Percentiles rank a stretch among this genome's conserved stretches.
Conservation (phyloP, 176 grass and related monocot genomes). For the Echinochloa phyllopogon region DNA sequence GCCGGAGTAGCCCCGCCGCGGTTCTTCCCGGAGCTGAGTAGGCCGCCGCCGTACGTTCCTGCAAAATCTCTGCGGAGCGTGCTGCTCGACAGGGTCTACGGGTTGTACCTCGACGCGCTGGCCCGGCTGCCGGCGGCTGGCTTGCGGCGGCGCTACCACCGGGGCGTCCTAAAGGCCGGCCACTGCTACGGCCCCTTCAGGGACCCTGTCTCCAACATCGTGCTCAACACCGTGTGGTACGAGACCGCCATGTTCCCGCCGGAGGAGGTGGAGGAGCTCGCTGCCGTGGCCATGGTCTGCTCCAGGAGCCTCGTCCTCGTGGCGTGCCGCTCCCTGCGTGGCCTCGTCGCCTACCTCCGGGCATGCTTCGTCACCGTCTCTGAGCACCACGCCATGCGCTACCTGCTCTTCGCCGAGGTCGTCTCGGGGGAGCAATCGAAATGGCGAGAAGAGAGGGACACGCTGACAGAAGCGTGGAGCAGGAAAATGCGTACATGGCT, state of each 20-base stretch:
- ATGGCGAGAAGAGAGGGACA: slow-evolving; percentile 18
- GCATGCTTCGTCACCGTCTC: neutral
- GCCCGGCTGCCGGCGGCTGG: neutral
- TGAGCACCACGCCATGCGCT: slow-evolving; percentile 23
- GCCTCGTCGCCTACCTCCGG: slow-evolving; percentile 22
- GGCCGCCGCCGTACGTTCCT: neutral
- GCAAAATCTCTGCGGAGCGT: neutral
- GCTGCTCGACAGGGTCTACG: slow-evolving; percentile 22
- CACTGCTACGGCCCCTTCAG: slow-evolving; percentile 31
- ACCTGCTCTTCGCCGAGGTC: neutral
- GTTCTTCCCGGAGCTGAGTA: neutral
- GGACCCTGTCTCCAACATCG: slow-evolving; percentile 34
- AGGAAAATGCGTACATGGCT: neutral
- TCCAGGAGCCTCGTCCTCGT: neutral
- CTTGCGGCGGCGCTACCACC: neutral
- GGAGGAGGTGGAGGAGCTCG: no score
- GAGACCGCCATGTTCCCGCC: slow-evolving; percentile 2
- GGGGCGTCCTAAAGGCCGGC: slow-evolving; percentile 34
- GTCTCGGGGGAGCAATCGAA: neutral
- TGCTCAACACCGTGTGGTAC: slow-evolving; percentile 32
- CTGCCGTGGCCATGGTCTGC: neutral
- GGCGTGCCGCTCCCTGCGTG: neutral
- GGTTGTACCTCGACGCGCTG: slow-evolving; percentile 1
- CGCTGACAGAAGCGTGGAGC: neutral
- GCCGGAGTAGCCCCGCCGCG: neutral